Evolutionary conservation across 805 yeast genomes (phyloP), one percentile per base, ranked within the genome.

Genomic region (Candida tibetensis): DNA sequence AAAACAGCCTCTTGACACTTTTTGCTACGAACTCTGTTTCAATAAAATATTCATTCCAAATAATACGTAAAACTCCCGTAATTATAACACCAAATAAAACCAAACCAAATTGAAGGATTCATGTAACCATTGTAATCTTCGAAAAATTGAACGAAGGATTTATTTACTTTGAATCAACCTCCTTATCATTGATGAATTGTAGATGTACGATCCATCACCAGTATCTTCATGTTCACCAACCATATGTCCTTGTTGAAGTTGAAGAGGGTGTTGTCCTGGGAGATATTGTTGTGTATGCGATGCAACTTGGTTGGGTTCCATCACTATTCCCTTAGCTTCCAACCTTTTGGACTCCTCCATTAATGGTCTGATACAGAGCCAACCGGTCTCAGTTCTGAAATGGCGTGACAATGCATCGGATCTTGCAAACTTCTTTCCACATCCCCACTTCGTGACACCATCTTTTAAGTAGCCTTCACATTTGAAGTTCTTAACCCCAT

Each of bases 321-420:
- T 23, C 33, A 36, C 4, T 9, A 4, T 26, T 9, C 33, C 39
- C 27, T 43, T 42, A 13, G 21, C 21, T 29, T 63, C 68, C 32
- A 51, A 30, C 21, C 52, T 58, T 43, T 58, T 64, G n/a, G 72
- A 82, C 42, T 80, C 87, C 23, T 72, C 76, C 69, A 81, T 71
- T 44, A 83, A 64, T 3, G 86, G 85, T 42, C 72, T 66, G 36
- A 84, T 75, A 54, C 93, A 84, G 14, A 69, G 60, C 68, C 82
- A 74, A 1, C 93, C 93, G 0, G 85, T 77, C 42, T 82, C 91
- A 2, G 90, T 81, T 39, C 85, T 64, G 53, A 83, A 82, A 52
- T 84, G 93, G 36, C 91, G 71, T 2, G 85, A 79, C 28, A 84
- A 66, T 0, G 91, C 93, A 56, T 85, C 93, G 2, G 85, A 81